A percentile compares a stretch with the other conserved stretches of the same genome.
phyloP scores from a whole-genome alignment of 805 yeast genomes.

The Jamesozyma rosinii region DNA sequence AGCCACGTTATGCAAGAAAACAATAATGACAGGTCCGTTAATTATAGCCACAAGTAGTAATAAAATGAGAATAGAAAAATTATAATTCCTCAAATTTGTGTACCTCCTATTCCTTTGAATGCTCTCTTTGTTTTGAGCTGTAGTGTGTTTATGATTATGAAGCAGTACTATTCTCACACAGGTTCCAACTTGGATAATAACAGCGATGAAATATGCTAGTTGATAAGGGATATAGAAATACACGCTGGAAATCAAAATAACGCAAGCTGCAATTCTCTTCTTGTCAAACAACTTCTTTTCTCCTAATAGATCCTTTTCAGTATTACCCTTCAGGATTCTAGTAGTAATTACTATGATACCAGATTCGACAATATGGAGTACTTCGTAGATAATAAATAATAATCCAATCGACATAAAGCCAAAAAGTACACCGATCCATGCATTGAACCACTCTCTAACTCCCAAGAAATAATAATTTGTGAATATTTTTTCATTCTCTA shows the following conservation, averaged over 20 bases:
- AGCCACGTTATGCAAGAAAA: conserved; percentile 70
- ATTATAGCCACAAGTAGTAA: conserved; percentile 76
- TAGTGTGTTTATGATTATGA: neutral
- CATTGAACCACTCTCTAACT: conserved; percentile 44
- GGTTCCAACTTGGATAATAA: conserved; percentile 49
- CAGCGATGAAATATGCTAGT: conserved; percentile 56
- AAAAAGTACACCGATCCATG: conserved; percentile 53
- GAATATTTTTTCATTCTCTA: conserved; percentile 31
- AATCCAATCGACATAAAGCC: conserved; percentile 23
- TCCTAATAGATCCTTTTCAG: neutral
- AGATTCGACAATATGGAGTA: conserved; percentile 1
- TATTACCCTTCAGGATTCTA: neutral
- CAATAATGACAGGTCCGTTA: conserved; percentile 67
- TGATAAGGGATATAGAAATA: conserved; percentile 71
- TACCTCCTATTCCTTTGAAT: conserved; percentile 2
- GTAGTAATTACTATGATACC: neutral
- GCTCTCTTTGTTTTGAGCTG: neutral
- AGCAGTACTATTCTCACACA: conserved; percentile 33
- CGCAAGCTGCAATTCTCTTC: conserved; percentile 29
- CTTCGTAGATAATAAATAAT: conserved; percentile 4
- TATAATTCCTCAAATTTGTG: conserved; percentile 43
- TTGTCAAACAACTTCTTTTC: conserved; percentile 10
- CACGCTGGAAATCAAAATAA: conserved; percentile 37
- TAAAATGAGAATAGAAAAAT: conserved; percentile 51
- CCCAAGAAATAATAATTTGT: conserved; percentile 62